Evolutionary conservation across 1,284 basidiomycete species (phyloP).

Genomic region (Inonotus hispidus): DNA sequence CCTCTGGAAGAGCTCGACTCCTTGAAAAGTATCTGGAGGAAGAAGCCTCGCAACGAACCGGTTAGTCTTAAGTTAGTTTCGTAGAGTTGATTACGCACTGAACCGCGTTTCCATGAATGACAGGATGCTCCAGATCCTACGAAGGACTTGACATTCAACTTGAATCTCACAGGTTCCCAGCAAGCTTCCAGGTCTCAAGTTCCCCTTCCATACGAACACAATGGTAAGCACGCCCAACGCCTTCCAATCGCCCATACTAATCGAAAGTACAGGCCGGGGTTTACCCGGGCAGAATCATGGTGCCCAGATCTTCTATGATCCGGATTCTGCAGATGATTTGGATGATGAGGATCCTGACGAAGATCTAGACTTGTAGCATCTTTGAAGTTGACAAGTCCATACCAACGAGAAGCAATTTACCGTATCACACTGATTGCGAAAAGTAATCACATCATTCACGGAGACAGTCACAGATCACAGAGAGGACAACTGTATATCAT

Average conservation of each 20-base stretch:
- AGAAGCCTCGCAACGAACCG: constrained; percentile 34
- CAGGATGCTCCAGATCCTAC: constrained; percentile 49
- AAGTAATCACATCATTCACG: neutral
- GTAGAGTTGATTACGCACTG: neutral
- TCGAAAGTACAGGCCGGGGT: constrained; percentile 9
- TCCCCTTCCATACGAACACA: constrained; percentile 81
- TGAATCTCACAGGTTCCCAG: constrained; percentile 81
- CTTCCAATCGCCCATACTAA: neutral
- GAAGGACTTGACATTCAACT: constrained; percentile 76
- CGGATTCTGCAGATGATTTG: constrained; percentile 83
- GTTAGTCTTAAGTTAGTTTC: constrained; percentile 30
- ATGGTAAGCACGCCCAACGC: constrained; percentile 43
- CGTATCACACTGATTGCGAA: neutral
- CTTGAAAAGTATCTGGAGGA: constrained; percentile 43
- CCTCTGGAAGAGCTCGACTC: constrained; percentile 43
- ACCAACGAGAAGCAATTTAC: too few species aligned
- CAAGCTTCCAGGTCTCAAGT: constrained; percentile 73
- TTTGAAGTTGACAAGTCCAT: too few species aligned
- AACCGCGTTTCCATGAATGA: neutral
- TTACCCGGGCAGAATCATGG: constrained; percentile 14
- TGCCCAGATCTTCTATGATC: constrained; percentile 63
- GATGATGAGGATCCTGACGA: constrained; percentile 90
- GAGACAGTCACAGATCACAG: neutral
- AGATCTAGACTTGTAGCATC: constrained; percentile 68
- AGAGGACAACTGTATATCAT: constrained; percentile 2